Base-by-base conservation (phyloP, 164 flowering plant species). In the Aristolochia californica region DNA sequence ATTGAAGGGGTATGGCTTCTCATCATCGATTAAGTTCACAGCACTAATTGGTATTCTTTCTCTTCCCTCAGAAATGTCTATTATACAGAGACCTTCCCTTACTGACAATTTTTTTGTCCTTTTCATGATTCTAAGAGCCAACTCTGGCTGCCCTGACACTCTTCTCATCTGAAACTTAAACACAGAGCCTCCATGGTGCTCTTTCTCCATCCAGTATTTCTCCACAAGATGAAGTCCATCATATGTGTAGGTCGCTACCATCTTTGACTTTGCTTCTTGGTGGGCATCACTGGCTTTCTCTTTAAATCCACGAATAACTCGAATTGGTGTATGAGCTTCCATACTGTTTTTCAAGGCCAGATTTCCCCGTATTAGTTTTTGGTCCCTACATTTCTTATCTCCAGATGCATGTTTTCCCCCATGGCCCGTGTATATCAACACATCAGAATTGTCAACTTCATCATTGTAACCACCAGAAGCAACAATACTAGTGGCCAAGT, bases 361-460 rank as follows among this genome's bases (percentile, higher is more conserved):
- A 59, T 91, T 91, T 38, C 98, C 96, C 25, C 82, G 66, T 59
- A 74, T 79, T 52, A 89, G 97, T 64, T 80, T 78, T 63, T 89
- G 97, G 60, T 87, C 84, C 67, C 80, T 84, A 5, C 80, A 71
- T 56, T 72, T 25, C 62, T 81, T 81, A 49, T 60, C 70, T 45
- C 68, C 68, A 11, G 67, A 55, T 24, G 53, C 56, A n/a, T 77
- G 66, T 53, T 78, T 77, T 51, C 96, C 96, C 38, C 97, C 97
- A 28, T 82, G 87, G 18, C 95, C 90, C 57, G 75, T 79, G 59
- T 87, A 84, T 24, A 81, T 57, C 65, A 87, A 55, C 16, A 84
- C 75, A 72, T 83, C 77, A 4, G 68, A 50, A 26, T 25, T 14
- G 56, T 65, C 85, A 44, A 73, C 48, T 18, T 80, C 79, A 74